Base-by-base conservation (phyloP, 306 rosid species). In the Rosa multiflora region DNA sequence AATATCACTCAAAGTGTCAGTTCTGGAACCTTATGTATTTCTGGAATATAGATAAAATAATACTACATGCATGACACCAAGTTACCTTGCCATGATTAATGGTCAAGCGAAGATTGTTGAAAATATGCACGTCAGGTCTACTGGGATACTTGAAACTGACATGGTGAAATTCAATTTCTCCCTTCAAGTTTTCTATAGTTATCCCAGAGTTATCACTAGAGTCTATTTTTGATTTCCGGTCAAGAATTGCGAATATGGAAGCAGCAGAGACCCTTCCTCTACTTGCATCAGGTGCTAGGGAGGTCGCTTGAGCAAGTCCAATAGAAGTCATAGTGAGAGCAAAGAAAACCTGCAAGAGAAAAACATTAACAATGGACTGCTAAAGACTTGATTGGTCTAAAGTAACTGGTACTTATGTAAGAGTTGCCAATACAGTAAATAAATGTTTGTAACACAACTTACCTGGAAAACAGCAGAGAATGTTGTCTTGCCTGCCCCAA, bases 61-160 rank as follows among this genome's bases (percentile, higher is more conserved):
- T 53, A 7, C 0, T 56, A 20, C 26, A 23, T 23, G 26, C 8
- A 9, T 10, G 70, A 1, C 56, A 4, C 63, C 4, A 15, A 72
- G 35, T 37, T 86, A 92, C 97, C 94, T 88, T 80, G 81, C 95
- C 95, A 44, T 90, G 79, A 79, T 78, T 86, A 70, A 92, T 85
- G 64, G 83, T 78, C 81, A 92, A 77, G 87, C 92, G 81, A 53
- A 92, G 87, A 79, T 87, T 89, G 39, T 72, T 79, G 61, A 92
- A 87, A 66, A 92, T 85, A n/a, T 67, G 87, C 63, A 90, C 87
- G 13, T 87, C 78, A 32, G 90, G 88, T 83, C 97, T 87, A 10
- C 81, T 83, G 39, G 93, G 93, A 86, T 92, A 92, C 81, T 84
- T 92, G 83, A 92, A 92, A 63, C 83, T 80, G 44, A 92, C 93